These are phyloP conservation scores for Panaeolus papilionaceus DNA, from an alignment of 768 basidiomycete genomes.

Conservation along the genomic window DNA sequence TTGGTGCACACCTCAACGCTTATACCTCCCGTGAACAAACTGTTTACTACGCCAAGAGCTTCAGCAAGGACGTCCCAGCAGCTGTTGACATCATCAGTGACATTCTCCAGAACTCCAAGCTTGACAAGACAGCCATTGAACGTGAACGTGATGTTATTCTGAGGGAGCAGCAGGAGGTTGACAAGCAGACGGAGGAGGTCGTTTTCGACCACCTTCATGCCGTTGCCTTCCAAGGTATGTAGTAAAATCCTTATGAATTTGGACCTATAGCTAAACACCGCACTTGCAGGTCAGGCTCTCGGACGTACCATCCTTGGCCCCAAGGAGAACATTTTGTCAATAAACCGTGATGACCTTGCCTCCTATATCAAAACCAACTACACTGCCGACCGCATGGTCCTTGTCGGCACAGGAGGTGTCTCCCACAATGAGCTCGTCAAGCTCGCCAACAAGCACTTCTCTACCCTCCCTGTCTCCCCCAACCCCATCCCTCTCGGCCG, in stretches of 20 bases:
- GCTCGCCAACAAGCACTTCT: slow-evolving; percentile 94
- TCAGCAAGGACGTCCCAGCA: slow-evolving; percentile 90
- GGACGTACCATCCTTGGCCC: slow-evolving; percentile 98
- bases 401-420: slow-evolving; percentile 96
- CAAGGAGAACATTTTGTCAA: slow-evolving; percentile 94
- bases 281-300: slow-evolving; percentile 80
- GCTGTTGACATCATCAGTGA: slow-evolving; percentile 98
- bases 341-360: slow-evolving; percentile 87
- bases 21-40: slow-evolving; percentile 99
- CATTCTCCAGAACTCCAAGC: slow-evolving; percentile 96
- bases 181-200: slow-evolving; percentile 98
- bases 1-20: slow-evolving; percentile 94
- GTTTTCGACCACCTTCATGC: slow-evolving; percentile 98
- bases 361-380: slow-evolving; percentile 98
- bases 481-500: slow-evolving; percentile 91
- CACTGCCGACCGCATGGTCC: slow-evolving; percentile 98
- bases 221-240: slow-evolving; percentile 93
- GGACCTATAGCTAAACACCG: slow-evolving; percentile 11
- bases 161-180: slow-evolving; percentile 98
- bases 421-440: slow-evolving; percentile 92
- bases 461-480: slow-evolving; percentile 83
- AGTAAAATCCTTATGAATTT: background rate
- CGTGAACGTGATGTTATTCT: slow-evolving; percentile 96
- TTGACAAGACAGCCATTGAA: slow-evolving; percentile 88
- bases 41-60: slow-evolving; percentile 98